Conservation (phyloP, 495 filamentous ascomycete species). For the Sordaria brevicollis region DNA sequence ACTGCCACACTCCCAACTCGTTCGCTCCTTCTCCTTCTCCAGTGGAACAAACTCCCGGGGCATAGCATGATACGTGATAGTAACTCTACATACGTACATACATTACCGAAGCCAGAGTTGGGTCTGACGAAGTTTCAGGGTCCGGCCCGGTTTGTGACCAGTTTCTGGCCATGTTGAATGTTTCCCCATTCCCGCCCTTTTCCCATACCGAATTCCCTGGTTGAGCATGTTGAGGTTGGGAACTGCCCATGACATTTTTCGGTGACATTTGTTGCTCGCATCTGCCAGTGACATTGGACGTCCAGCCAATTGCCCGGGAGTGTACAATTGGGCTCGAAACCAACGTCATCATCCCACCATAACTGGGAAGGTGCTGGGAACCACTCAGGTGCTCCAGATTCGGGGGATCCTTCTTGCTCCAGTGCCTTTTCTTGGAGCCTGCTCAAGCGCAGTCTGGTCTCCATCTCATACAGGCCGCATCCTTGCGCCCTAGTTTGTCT, state of each 20-base stretch:
- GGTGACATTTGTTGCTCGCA: neutral
- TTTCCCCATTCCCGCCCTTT: too few relatives aligned
- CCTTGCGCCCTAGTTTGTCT: neutral
- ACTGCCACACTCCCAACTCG: neutral
- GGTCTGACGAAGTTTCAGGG: conserved; percentile 27
- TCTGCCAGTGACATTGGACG: neutral
- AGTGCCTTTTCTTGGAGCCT: neutral
- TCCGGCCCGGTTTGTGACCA: conserved; percentile 12
- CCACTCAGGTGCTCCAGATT: neutral
- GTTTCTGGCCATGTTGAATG: conserved; percentile 6
- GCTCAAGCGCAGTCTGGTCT: neutral
- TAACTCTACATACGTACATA: too few relatives aligned
- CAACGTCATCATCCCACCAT: conserved; percentile 40
- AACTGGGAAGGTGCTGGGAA: neutral
- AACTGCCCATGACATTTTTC: neutral
- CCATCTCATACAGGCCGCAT: neutral
- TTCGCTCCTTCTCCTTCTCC: neutral
- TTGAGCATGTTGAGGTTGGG: neutral
- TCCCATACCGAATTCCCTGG: neutral
- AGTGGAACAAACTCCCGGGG: neutral
- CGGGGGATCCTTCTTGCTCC: neutral
- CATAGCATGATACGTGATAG: neutral
- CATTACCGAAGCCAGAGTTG: conserved; percentile 1
- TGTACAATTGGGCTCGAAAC: conserved; percentile 23
- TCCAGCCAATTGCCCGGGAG: conserved; percentile 19